Conservation (phyloP, 2,329 filamentous ascomycete genomes). For the Geoglossum cookeanum region DNA sequence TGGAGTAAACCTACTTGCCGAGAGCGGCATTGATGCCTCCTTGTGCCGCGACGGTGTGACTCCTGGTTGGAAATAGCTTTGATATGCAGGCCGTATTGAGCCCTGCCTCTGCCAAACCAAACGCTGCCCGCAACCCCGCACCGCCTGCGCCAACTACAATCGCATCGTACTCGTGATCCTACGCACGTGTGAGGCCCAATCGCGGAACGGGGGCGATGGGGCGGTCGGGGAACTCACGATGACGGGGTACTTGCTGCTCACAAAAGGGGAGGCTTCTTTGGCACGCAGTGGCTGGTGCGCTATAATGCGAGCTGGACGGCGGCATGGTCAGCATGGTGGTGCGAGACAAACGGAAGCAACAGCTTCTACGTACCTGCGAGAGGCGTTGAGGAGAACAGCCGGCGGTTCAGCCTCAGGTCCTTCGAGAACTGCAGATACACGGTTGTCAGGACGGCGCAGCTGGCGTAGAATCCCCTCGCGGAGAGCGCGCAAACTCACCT, state of each 20-base stretch:
- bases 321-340: constrained; percentile 7
- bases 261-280: constrained; percentile 76
- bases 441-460: background rate
- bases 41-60: constrained; percentile 57
- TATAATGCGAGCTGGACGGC: constrained; percentile 41
- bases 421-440: background rate
- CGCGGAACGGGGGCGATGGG: background rate
- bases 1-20: constrained; percentile 37
- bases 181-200: constrained; percentile 4
- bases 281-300: constrained; percentile 71
- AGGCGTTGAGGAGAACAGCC: constrained; percentile 75
- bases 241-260: constrained; percentile 82
- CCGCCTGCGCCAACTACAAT: constrained; percentile 79
- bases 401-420: constrained; percentile 14
- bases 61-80: constrained; percentile 73
- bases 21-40: constrained; percentile 78
- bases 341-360: background rate
- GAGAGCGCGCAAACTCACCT: background rate
- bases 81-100: constrained; percentile 79
- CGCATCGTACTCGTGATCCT: constrained; percentile 98
- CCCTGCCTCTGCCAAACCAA: constrained; percentile 70
- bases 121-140: constrained; percentile 62
- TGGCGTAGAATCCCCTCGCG: background rate
- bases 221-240: constrained; percentile 43
- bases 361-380: constrained; percentile 43